Base-by-base conservation (phyloP, 1,284 basidiomycete species). In the Mycosarcoma mackinlayi region DNA sequence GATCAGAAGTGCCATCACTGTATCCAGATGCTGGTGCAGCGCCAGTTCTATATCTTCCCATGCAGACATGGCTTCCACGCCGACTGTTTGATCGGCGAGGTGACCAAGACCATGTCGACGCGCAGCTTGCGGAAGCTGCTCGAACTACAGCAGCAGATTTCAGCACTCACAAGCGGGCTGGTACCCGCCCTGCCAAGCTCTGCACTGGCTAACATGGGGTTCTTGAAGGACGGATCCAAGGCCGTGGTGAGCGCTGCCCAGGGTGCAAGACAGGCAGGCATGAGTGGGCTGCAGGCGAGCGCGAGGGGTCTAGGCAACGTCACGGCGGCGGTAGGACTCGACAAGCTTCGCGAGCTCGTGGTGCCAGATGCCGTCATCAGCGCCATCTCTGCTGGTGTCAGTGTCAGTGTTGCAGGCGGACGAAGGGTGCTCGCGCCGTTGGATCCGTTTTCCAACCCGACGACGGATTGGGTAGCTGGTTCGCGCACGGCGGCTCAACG, bases 21-120 rank as follows among this genome's bases (percentile, higher is more conserved):
- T 84, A 87, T 87, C 13, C 86, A 88, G 62, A 85, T 88, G 34
- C 86, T 98, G 51, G 84, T 96, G 46, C 90, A 89, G 25, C 86
- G 96, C 58, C 94, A 96, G 81, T 98, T 98, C 83, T 99, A 98
- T 84, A 92, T 96, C 44, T 99, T 99, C 85, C 94, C 94, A 10
- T 98, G 96, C 84, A 92, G 94, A 76, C 94, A 97, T 80, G 89
- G 89, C 10, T 96, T 82, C 67, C 82, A 83, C 46, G 81, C 78
- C 4, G 83, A 83, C 55, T 83, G 82, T 44, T 59, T 83, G 37
- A 78, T 83, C 21, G 63, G 73, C 4, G 66, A 80, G 41, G 79
- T 78, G 52, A 80, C 79, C 23, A 68, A 64, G 55, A 71, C 68
- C 35, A 73, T 81, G 42, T 71, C 75, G 24, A 75, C 70, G 16